Percentiles rank a stretch among this genome's conserved stretches.
Conservation (phyloP, 2,329 filamentous ascomycete species). For the Trichoderma sp. region DNA sequence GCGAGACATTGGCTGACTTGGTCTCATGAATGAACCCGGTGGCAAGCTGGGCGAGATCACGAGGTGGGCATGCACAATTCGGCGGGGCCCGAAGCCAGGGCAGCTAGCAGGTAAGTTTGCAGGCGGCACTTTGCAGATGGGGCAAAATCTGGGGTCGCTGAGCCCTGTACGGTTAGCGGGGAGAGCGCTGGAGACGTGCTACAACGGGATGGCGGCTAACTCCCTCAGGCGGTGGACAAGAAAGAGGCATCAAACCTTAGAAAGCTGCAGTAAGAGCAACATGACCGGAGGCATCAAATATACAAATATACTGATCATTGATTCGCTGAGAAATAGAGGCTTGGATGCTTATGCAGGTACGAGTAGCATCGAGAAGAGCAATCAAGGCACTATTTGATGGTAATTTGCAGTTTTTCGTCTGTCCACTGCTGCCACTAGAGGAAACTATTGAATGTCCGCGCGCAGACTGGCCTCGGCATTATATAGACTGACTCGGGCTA, state of each 20-base stretch:
- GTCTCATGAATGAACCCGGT: slow-evolving; percentile 17
- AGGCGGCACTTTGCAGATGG: not conserved
- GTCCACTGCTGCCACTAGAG: not conserved
- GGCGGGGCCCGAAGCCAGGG: slow-evolving; percentile 6
- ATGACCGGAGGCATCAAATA: not conserved
- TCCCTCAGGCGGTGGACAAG: not conserved
- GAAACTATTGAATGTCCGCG: not conserved
- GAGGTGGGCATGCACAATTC: slow-evolving; percentile 16
- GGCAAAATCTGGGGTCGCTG: slow-evolving; percentile 20
- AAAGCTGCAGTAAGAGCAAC: not conserved
- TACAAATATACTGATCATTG: not conserved
- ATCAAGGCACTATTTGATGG: not conserved
- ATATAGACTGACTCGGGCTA: not conserved
- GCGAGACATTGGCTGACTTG: not conserved
- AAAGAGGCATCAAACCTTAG: not conserved
- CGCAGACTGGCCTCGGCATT: not conserved
- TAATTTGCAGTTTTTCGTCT: not conserved
- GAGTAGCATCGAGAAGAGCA: not conserved
- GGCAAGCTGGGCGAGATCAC: slow-evolving; percentile 18
- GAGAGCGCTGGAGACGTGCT: not conserved
- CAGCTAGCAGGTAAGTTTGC: not conserved
- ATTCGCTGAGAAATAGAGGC: not conserved
- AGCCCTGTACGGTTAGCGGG: not conserved
- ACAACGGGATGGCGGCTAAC: not conserved
- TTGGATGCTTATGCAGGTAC: not conserved